phyloP scores from a whole-genome alignment of 345 rosid genomes.

The Eucalyptus tenuipes region DNA sequence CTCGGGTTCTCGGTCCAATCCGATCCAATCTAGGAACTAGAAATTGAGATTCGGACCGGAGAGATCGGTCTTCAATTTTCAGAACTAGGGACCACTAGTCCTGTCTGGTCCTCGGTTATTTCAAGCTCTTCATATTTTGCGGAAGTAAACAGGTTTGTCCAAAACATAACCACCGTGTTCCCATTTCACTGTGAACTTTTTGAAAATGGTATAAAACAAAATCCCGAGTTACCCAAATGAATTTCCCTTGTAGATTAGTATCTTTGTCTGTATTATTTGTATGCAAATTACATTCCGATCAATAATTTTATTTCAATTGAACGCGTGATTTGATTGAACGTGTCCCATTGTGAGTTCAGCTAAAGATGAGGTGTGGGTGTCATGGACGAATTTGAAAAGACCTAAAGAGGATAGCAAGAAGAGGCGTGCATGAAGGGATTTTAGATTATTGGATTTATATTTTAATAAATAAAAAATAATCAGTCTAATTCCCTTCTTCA shows the following conservation, averaged over 20 bases:
- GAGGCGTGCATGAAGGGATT: neutral
- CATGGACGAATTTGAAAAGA: neutral
- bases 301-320: too few species aligned
- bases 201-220: neutral
- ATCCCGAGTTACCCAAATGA: neutral
- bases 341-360: neutral
- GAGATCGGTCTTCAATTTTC: too few species aligned
- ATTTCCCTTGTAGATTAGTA: neutral
- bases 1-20: accelerated
- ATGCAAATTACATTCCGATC: neutral
- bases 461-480: too few species aligned
- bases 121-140: too few species aligned
- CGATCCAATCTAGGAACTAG: accelerated
- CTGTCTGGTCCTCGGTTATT: accelerated
- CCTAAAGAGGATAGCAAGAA: neutral
- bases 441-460: too few species aligned
- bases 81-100: too few species aligned
- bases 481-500: accelerated
- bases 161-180: too few species aligned
- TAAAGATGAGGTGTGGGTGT: neutral
- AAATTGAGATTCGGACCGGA: too few species aligned
- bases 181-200: accelerated
- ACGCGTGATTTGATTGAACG: neutral
- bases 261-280: too few species aligned
- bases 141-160: accelerated